Evolutionary conservation across 257 asterid species (phyloP), one percentile per base, ranked within the genome.

Genomic region (Buddleja alternifolia): DNA sequence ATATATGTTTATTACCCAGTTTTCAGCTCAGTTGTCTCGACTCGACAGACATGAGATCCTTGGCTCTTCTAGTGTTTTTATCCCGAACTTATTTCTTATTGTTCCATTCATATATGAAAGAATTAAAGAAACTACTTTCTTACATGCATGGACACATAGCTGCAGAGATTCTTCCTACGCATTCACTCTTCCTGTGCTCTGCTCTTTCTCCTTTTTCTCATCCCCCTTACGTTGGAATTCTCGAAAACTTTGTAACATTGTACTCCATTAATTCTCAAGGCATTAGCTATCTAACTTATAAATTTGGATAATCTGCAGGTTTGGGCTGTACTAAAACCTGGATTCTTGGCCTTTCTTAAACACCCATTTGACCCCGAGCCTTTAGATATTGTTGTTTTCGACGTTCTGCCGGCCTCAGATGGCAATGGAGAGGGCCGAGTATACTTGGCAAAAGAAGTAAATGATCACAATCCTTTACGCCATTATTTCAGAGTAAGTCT

Each of bases 301-400:
- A 44, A 6, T 48, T 53, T 72, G 61, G 63, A 36, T 69, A 60
- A 34, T 63, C 10, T 85, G 51, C 74, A 86, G 92, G 92, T 86
- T 56, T 86, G 92, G 92, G 89, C 89, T 20, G 86, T 86, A 29
- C 63, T 86, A 23, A 86, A 86, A 69, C 89, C 92, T 68, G 92
- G 92, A 71, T 86, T 86, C 78, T 48, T 86, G 84, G 92, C 89
- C 71, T 80, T 86, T 44, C 87, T 86, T 34, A 86, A 78, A 66
- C 83, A 83, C 71, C 92, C 92, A 1, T 83, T 76, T 65, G 89
- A 86, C 61, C 54, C 79, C 29, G 71, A 73, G 66, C 92, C 84
- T 52, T 55, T 86, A 67, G 92, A 86, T 55, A 86, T 86, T 63
- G 70, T 86, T 65, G 85, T 86, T 39, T 86, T 86, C 64, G 89